Percentiles rank a stretch among this genome's conserved stretches.
These are phyloP conservation scores for Rubroshorea leprosula DNA, from an alignment of 345 rosid species.

Conservation along the genomic window DNA sequence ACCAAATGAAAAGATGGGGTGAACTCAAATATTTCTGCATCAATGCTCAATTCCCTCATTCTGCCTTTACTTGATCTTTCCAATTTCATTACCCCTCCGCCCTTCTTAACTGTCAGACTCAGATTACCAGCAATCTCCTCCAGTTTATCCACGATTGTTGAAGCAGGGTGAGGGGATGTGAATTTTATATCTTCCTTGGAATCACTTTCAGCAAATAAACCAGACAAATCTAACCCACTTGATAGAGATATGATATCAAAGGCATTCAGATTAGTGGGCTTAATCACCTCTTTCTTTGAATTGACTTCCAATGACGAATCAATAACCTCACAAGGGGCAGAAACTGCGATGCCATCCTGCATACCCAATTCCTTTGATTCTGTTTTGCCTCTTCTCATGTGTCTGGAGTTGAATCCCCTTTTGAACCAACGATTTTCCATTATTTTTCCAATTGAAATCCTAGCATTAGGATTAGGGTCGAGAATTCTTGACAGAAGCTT, in stretches of 20 bases:
- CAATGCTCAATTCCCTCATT: slow-evolving; percentile 4
- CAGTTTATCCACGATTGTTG: slow-evolving; percentile 1
- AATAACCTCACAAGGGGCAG: too few species aligned
- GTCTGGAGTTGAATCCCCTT: slow-evolving; percentile 5
- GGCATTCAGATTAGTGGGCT: slow-evolving; percentile 10
- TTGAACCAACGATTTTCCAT: slow-evolving; percentile 15
- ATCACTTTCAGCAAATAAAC: slow-evolving; percentile 1
- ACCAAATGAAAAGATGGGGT: slow-evolving; percentile 16
- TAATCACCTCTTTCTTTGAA: slow-evolving; percentile 11
- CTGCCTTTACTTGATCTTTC: slow-evolving; percentile 9
- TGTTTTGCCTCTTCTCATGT: neutral
- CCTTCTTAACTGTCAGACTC: slow-evolving; percentile 6
- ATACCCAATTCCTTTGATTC: too few species aligned
- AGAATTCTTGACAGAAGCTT: slow-evolving; percentile 12
- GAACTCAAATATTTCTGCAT: slow-evolving; percentile 15
- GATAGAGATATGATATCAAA: slow-evolving; percentile 12
- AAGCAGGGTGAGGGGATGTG: slow-evolving; percentile 8
- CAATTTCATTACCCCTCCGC: slow-evolving; percentile 12
- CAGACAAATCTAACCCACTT: slow-evolving; percentile 9
- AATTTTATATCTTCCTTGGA: slow-evolving; percentile 6
- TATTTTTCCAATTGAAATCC: slow-evolving; percentile 8
- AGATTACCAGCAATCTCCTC: slow-evolving; percentile 10
- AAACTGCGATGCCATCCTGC: too few species aligned
- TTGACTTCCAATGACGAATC: too few species aligned
- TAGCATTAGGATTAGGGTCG: slow-evolving; percentile 13